Base-by-base conservation (phyloP, 768 basidiomycete species). In the Boletales sp. region DNA sequence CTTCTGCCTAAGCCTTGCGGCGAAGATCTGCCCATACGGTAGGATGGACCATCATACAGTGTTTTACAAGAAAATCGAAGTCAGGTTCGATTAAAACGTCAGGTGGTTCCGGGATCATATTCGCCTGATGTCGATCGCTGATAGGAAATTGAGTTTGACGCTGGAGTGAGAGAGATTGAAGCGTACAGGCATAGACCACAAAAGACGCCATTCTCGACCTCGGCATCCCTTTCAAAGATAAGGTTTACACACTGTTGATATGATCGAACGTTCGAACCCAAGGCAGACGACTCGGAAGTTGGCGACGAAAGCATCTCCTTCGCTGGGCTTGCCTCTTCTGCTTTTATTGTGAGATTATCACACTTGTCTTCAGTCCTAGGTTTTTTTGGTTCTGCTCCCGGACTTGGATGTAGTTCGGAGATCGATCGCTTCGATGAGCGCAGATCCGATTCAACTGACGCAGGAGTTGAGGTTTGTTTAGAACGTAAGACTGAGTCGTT, bases 101-200 rank as follows among this genome's bases (percentile, higher is more conserved):
- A 3, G 67, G 67, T 27, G 57, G 62, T 27, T 69, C 67, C 2
- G 51, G 53, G 34, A 64, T 53, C 66, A 66, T 57, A 10, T 53
- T 43, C 10, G 50, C 56, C 15, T 68, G 58, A 18, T 59, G 53
- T 36, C 67, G 68, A 51, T 58, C 55, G 14, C 67, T 68, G 38
- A 43, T 35, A 8, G 31, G 32, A 46, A 44, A 29, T 44, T 47
- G 34, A 52, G 41, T 27, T 39, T 15, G 15, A 27, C 38, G 14
- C 14, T 5, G 4, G 21, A 10, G n/a, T 12, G 12, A 46, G 8
- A 34, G 21, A 40, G 7, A 47, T 48, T 14, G 24, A 24, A 43
- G 72, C 82, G 64, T 47, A 81, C 83, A 67, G 56, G 76, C 83
- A 85, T 32, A 81, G 66, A 43, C 60, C 68, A 50, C 83, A 84